phyloP scores from a whole-genome alignment of 2,329 filamentous ascomycete species.

The Fusarium newnesense region DNA sequence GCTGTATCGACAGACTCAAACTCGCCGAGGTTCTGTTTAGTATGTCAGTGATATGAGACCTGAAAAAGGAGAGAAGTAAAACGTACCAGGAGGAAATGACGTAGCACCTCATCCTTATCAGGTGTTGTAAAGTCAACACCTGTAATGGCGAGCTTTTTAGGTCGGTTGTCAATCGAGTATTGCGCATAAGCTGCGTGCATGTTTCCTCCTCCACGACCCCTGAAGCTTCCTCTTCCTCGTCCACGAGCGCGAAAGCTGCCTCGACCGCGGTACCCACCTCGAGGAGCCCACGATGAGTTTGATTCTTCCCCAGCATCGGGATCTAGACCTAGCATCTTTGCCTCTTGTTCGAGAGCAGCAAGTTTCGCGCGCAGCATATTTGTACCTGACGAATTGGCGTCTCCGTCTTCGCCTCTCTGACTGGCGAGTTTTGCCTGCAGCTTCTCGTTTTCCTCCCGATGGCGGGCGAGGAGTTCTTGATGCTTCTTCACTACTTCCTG shows the following conservation, averaged over 20 bases:
- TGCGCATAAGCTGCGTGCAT: constrained; percentile 67
- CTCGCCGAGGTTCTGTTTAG: constrained; percentile 67
- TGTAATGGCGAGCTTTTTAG: constrained; percentile 72
- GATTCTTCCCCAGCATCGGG: constrained; percentile 60
- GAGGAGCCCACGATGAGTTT: constrained; percentile 29
- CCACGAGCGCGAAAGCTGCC: constrained; percentile 39
- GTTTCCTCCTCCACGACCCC: constrained; percentile 57
- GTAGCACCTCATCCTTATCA: constrained; percentile 73
- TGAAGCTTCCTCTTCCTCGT: constrained; percentile 53
- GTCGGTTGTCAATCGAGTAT: constrained; percentile 80
- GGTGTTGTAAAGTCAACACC: constrained; percentile 71
- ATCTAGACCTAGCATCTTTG: constrained; percentile 74
- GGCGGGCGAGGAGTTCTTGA: constrained; percentile 69
- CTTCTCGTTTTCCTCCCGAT: constrained; percentile 73
- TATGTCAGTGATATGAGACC: neutral
- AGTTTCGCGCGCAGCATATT: constrained; percentile 76
- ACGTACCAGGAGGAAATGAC: constrained; percentile 76
- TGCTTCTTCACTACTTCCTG: constrained; percentile 73
- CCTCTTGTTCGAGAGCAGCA: constrained; percentile 78
- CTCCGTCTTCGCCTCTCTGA: constrained; percentile 44
- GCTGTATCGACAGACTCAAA: constrained; percentile 67
- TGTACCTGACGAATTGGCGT: constrained; percentile 59
- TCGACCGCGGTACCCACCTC: constrained; percentile 49
- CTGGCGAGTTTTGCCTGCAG: constrained; percentile 64
- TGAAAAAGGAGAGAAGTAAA: neutral